Base-by-base conservation (phyloP, 768 basidiomycete genomes). In the Paxillus rubicundulus region DNA sequence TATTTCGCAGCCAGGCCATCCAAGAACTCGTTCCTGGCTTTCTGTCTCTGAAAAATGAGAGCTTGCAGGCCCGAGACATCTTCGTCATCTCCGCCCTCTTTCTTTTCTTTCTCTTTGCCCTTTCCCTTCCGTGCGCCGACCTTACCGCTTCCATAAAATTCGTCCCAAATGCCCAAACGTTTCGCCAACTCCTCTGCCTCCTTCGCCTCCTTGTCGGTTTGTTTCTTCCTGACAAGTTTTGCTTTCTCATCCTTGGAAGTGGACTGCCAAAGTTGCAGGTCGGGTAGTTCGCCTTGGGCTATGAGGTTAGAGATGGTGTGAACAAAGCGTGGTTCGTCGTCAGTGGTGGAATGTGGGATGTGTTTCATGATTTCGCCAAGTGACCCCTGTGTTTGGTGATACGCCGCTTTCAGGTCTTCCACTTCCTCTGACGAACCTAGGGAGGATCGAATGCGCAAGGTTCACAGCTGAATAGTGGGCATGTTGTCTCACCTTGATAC, bases 141-240 rank as follows among this genome's bases (percentile, higher is more conserved):
- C 70, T 86, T 89, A 4, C 88, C 90, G 56, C 76, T 82, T 5
- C 88, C 90, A 63, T 89, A 92, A 61, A 93, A 93, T 60, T 93
- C 91, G 50, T 97, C 93, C 92, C 92, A 95, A 9, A 97, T 89
- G 2, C 93, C 94, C 14, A 98, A 71, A 56, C 92, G 90, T 59
- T 84, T 90, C 5, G 94, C 94, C 38, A 86, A 72, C 17, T 80
- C 76, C 68, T 92, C 94, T 4, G 94, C 94, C 61, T 96, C 92
- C 50, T 74, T 73, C 2, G 90, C 91, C 67, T 95, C 93, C 66
- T 85, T 87, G 55, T 84, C 76, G 2, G 84, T 81, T 61, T 82
- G 80, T 68, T 88, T 91, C 73, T 78, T 80, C 40, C 94, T 79
- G 17, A 84, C 80, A 57, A 86, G 78, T 58, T 78, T 83, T 5